Evolutionary conservation across 768 basidiomycete species (phyloP).

Genomic region (Tephrocybe rancida): DNA sequence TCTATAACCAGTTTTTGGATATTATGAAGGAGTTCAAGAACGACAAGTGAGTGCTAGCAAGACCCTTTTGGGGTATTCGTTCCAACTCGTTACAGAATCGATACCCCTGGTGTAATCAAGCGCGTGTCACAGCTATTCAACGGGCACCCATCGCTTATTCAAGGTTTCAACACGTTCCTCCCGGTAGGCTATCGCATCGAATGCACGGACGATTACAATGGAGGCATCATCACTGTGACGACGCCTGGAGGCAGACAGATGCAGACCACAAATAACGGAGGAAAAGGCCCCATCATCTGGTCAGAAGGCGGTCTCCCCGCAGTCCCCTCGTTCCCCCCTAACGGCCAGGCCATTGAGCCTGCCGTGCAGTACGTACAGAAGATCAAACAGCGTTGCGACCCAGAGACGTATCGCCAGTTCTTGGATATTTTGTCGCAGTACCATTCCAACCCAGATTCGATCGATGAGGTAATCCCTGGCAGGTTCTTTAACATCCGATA

Average conservation of each 20-base stretch:
- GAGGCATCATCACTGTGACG: slow-evolving; percentile 73
- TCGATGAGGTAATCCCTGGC: slow-evolving; percentile 52
- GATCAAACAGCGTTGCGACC: slow-evolving; percentile 92
- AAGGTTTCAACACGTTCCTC: slow-evolving; percentile 98
- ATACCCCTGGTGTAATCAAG: slow-evolving; percentile 96
- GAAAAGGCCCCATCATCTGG: slow-evolving; percentile 39
- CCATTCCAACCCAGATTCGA: slow-evolving; percentile 59
- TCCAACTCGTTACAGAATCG: slow-evolving; percentile 64
- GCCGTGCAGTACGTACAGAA: slow-evolving; percentile 96
- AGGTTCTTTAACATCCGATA: slow-evolving; percentile 14
- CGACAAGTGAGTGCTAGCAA: slow-evolving; percentile 60
- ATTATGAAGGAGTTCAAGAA: slow-evolving; percentile 99
- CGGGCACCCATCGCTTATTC: slow-evolving; percentile 88
- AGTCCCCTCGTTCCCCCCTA: slow-evolving; percentile 35
- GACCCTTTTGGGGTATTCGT: neutral
- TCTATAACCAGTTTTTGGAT: slow-evolving; percentile 92
- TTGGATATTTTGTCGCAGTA: slow-evolving; percentile 73
- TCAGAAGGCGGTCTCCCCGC: slow-evolving; percentile 26
- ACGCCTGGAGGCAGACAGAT: slow-evolving; percentile 70
- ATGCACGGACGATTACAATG: slow-evolving; percentile 66
- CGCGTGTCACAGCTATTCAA: slow-evolving; percentile 93
- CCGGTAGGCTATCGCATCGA: slow-evolving; percentile 95
- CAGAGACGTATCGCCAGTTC: slow-evolving; percentile 83
- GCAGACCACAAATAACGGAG: slow-evolving; percentile 55
- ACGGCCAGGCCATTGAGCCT: slow-evolving; percentile 59